Percentiles rank a stretch among this genome's conserved stretches.
Conservation (phyloP, 495 filamentous ascomycete species). For the Rhypophila decipiens region DNA sequence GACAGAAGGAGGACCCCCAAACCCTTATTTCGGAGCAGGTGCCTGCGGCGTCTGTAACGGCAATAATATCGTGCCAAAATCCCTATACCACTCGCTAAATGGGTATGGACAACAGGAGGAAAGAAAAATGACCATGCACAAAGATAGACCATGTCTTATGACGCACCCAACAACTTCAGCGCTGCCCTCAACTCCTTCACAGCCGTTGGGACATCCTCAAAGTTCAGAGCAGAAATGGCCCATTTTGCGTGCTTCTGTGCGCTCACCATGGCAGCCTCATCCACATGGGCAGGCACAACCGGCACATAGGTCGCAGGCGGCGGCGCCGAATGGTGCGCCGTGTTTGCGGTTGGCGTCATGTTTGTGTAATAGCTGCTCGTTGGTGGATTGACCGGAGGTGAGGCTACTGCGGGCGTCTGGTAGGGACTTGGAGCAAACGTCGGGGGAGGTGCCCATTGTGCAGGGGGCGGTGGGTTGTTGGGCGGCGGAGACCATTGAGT, state of each 20-base stretch:
- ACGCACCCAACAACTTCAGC: slow-evolving; percentile 57
- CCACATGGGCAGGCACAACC: slow-evolving; percentile 26
- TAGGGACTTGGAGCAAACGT: slow-evolving; percentile 21
- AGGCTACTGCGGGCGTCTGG: slow-evolving; percentile 21
- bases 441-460: slow-evolving; percentile 19
- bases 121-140: too few relatives aligned
- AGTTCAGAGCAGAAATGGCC: slow-evolving; percentile 94
- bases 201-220: slow-evolving; percentile 90
- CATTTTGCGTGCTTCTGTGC: slow-evolving; percentile 96
- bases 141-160: too few relatives aligned
- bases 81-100: too few relatives aligned
- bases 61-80: too few relatives aligned
- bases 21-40: too few relatives aligned
- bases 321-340: slow-evolving; percentile 8
- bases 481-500: slow-evolving; percentile 8
- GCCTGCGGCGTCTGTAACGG: too few relatives aligned
- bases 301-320: slow-evolving; percentile 10
- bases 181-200: slow-evolving; percentile 77
- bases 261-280: slow-evolving; percentile 67
- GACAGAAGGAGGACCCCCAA: too few relatives aligned
- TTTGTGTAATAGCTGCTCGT: slow-evolving; percentile 15
- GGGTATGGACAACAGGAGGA: too few relatives aligned
- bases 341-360: slow-evolving; percentile 12
- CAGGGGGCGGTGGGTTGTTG: slow-evolving; percentile 2
- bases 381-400: slow-evolving; percentile 20